phyloP scores from a whole-genome alignment of 2,329 filamentous ascomycete species.

The Hypoxylon sp. region DNA sequence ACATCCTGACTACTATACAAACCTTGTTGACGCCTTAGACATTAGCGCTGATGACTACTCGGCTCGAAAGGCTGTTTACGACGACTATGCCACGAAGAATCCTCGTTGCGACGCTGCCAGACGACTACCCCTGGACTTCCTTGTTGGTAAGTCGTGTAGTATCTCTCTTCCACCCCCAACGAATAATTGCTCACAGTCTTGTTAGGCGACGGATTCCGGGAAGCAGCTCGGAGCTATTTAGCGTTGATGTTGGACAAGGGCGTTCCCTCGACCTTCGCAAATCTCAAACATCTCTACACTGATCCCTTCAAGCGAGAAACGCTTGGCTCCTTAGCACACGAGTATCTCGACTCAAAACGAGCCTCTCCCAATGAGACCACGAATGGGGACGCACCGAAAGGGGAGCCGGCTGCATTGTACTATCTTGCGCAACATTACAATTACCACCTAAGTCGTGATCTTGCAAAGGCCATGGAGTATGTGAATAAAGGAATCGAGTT shows the following conservation, averaged over 20 bases:
- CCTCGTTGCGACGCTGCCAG: slow-evolving; percentile 87
- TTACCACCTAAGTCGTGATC: slow-evolving; percentile 86
- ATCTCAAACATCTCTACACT: slow-evolving; percentile 91
- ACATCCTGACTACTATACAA: slow-evolving; percentile 86
- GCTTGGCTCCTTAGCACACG: slow-evolving; percentile 80
- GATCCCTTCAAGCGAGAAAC: slow-evolving; percentile 82
- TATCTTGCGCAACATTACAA: slow-evolving; percentile 98
- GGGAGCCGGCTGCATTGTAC: slow-evolving; percentile 85
- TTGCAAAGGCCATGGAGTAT: slow-evolving; percentile 83
- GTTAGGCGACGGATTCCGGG: slow-evolving; percentile 80
- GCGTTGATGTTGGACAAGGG: slow-evolving; percentile 89
- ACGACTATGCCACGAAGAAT: slow-evolving; percentile 83
- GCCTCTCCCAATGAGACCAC: slow-evolving; percentile 60
- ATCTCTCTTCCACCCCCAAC: not conserved
- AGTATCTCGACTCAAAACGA: slow-evolving; percentile 74
- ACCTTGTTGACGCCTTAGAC: slow-evolving; percentile 76
- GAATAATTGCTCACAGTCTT: slow-evolving; percentile 7
- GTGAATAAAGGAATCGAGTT: slow-evolving; percentile 86
- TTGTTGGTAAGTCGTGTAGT: slow-evolving; percentile 69
- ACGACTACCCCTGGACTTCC: slow-evolving; percentile 89
- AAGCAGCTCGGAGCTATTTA: slow-evolving; percentile 83
- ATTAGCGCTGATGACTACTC: slow-evolving; percentile 71
- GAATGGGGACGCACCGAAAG: slow-evolving; percentile 64
- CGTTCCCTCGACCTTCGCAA: slow-evolving; percentile 95
- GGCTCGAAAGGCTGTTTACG: slow-evolving; percentile 79